These are phyloP conservation scores for Isoetes engelmannii DNA, from an alignment of 83 land plant species.

Conservation along the genomic window DNA sequence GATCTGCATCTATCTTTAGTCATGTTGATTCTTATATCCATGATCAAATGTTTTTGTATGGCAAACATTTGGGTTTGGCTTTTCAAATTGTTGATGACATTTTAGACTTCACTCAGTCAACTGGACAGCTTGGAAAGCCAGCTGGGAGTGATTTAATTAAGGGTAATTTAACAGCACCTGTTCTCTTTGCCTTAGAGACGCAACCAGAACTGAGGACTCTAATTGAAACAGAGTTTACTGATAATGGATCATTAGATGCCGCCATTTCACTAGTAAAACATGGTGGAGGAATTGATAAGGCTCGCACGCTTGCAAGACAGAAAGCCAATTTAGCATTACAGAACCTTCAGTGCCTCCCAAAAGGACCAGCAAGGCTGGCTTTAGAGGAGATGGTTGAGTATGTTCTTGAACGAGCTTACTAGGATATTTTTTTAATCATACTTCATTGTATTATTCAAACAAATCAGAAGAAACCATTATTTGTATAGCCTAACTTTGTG, in stretches of 20 bases:
- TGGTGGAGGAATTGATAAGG: conserved; percentile 68
- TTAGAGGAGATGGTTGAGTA: conserved; percentile 74
- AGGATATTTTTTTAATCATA: neutral
- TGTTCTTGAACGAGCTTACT: conserved; percentile 71
- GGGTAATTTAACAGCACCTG: conserved; percentile 98
- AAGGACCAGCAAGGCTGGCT: conserved; percentile 40
- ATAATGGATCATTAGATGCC: conserved; percentile 66
- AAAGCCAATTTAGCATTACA: conserved; percentile 66
- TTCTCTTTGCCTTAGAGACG: conserved; percentile 70
- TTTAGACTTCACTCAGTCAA: conserved; percentile 90
- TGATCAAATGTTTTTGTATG: conserved; percentile 78
- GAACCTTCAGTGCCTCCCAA: conserved; percentile 67
- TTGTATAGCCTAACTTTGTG: too few relatives aligned
- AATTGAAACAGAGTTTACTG: conserved; percentile 85
- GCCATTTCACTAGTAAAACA: conserved; percentile 60
- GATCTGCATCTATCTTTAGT: conserved; percentile 91
- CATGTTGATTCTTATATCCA: conserved; percentile 44
- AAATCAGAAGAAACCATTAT: too few relatives aligned
- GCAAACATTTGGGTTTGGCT: conserved; percentile 77
- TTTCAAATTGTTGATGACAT: conserved; percentile 98
- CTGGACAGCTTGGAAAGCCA: conserved; percentile 92
- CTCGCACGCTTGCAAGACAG: conserved; percentile 64
- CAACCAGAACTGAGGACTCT: conserved; percentile 70
- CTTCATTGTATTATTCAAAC: too few relatives aligned
- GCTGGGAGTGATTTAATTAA: conserved; percentile 84